Percentiles rank a stretch among this genome's conserved stretches.
These are phyloP conservation scores for Spathaspora sp. DNA, from an alignment of 1,139 yeast species.

Conservation along the genomic window DNA sequence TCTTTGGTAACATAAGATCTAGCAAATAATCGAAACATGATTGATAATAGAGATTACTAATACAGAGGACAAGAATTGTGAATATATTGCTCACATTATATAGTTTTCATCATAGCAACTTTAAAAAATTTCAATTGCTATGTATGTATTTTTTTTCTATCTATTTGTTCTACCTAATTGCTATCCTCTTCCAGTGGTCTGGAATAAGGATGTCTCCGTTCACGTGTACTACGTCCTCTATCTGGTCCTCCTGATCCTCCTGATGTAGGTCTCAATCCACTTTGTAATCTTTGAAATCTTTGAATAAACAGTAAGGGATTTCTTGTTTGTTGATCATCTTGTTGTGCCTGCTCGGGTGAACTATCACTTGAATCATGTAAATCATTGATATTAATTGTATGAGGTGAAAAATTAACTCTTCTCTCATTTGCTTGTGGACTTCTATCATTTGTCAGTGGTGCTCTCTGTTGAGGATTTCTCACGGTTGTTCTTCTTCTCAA, in stretches of 20 bases:
- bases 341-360: background rate
- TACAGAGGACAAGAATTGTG: background rate
- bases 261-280: conserved; percentile 4
- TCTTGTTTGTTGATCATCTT: conserved; percentile 2
- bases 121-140: background rate
- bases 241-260: conserved; percentile 36
- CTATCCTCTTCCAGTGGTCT: conserved; percentile 20
- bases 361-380: conserved; percentile 10
- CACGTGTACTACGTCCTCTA: conserved; percentile 12
- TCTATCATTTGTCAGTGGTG: background rate
- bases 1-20: conserved; percentile 1
- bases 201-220: conserved; percentile 30
- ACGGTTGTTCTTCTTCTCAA: conserved; percentile 1
- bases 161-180: background rate
- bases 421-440: conserved; percentile 6
- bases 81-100: background rate
- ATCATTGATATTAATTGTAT: conserved; percentile 15
- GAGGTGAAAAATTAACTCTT: conserved; percentile 14
- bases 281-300: conserved; percentile 4
- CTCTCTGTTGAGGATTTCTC: conserved; percentile 1
- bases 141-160: background rate
- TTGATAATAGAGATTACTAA: background rate
- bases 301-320: conserved; percentile 9
- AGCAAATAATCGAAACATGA: background rate
- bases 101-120: background rate